Evolutionary conservation across 768 basidiomycete species (phyloP), one percentile per base, ranked within the genome.

Genomic region (Kwoniella newhampshirensis): DNA sequence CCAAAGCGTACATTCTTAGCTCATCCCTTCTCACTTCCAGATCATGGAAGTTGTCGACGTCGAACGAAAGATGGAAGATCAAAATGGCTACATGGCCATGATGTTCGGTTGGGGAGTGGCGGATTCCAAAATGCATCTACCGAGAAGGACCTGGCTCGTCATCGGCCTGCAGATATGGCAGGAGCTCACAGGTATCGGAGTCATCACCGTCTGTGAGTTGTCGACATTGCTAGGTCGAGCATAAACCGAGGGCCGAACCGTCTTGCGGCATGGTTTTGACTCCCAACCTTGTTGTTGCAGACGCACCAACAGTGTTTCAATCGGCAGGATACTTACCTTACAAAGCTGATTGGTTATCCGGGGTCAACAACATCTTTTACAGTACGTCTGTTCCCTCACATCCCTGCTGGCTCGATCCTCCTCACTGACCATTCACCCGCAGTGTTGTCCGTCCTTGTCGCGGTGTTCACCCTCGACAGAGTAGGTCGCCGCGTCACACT

Each of bases 101-200:
- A 25, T 66, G 13, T 60, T 60, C 23, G 58, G 58, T 43, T 20
- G 17, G 9, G 39, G 27, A 1, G 40, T 30, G 12, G 54, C 30
- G 13, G 27, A 21, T 4, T 41, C 36, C 7, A 40, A 39, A 7
- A 26, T 54, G 9, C 56, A 63, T 25, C 18, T 63, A 18, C 30
- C 26, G 12, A 37, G 62, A 21, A 26, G 65, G 37, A 50, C 51
- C 8, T 60, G 58, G 59, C 46, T 67, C 18, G 52, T 60, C 23
- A 61, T 70, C 41, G 54, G 67, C 40, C 44, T 68, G 20, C 67
- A 68, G 49, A 53, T 68, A 45, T 51, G 54, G 50, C 67, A 68
- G 52, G 67, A 68, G 37, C 46, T 54, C 18, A 46, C 43, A 12
- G 68, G 68, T 21, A 69, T 66, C 35, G 62, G 49, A 17, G 56